Base-by-base conservation (phyloP, 148 eudicot species). In the Rhododendron ferrugineum region DNA sequence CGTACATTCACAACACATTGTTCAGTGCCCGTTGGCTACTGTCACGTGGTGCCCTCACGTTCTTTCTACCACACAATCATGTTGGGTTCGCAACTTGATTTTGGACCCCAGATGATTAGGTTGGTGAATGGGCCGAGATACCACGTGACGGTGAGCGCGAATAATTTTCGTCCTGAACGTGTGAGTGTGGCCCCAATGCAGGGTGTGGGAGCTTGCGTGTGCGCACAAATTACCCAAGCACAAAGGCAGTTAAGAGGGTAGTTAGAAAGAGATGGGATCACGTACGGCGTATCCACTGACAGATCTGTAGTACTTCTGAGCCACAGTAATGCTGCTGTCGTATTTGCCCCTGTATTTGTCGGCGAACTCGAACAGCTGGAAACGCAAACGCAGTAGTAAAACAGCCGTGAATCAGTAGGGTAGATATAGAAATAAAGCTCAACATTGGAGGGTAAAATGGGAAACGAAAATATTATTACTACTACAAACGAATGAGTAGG, bases 281-380 rank as follows among this genome's bases (percentile, higher is more conserved):
- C 97, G 37, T 95, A 97, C 99, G 81, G 92, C 93, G 80, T 97
- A 97, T 83, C 99, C 99, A 89, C 99, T 97, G 85, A 95, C 94
- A 34, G 99, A 97, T n/a, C 94, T 91, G 90, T 97, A 97, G 88
- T 97, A 97, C 84, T 97, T 97, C 88, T 95, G 98, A 3, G 98
- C 99, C 68, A 95, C 93, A 3, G 93, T 91, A 9, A 97, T 97
- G 85, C 98, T 97, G 88, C 94, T 90, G 89, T 97, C 99, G 81
- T 97, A 97, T 89, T 97, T 97, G 88, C 99, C 99, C 86, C 99
- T 92, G 92, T 95, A 97, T 86, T 92, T 95, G 94, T 97, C 95
- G 50, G 99, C 99, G 87, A 97, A 95, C 85, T 91, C 91, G 80
- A 97, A 97, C 14, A 97, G 86, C 99, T 70, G 75, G 16, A 32